Percentiles rank a stretch among this genome's conserved stretches.
These are phyloP conservation scores for Tulasnella sp. DNA, from an alignment of 768 basidiomycete genomes.

Conservation along the genomic window DNA sequence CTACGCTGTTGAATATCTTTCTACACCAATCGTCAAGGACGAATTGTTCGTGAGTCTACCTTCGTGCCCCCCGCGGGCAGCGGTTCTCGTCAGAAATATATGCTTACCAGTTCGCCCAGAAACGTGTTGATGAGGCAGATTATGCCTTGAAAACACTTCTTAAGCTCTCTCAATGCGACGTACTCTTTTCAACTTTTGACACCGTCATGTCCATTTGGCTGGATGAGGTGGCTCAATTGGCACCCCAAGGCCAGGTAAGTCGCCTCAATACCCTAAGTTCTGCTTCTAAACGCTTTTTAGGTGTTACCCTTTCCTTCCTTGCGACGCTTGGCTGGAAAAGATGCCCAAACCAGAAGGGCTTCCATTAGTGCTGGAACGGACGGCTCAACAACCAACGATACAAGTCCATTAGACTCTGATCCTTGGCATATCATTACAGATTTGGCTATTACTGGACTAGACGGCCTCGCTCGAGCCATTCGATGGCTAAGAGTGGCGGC, in stretches of 20 bases:
- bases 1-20: constrained; percentile 19
- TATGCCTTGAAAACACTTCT: constrained; percentile 56
- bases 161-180: constrained; percentile 56
- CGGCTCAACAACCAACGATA: constrained; percentile 4
- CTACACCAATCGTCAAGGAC: not conserved
- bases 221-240: constrained; percentile 46
- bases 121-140: constrained; percentile 45
- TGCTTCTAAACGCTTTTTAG: constrained; percentile 22
- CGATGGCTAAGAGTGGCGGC: constrained; percentile 66
- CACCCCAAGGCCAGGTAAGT: constrained; percentile 18
- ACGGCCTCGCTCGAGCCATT: constrained; percentile 54
- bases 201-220: constrained; percentile 65
- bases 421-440: constrained; percentile 59
- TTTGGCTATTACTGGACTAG: constrained; percentile 49
- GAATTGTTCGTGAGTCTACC: not conserved
- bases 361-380: no score
- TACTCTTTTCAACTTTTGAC: constrained; percentile 63
- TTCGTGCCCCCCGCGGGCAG: not conserved
- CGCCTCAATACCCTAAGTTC: not conserved
- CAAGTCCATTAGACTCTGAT: constrained; percentile 45
- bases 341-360: no score
- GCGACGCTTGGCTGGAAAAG: constrained; percentile 58
- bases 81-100: no score
- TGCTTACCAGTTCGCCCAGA: not conserved
- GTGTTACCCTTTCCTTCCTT: constrained; percentile 42